Evolutionary conservation across 2,329 filamentous ascomycete genomes (phyloP).

Genomic region (Colletotrichum sp.): DNA sequence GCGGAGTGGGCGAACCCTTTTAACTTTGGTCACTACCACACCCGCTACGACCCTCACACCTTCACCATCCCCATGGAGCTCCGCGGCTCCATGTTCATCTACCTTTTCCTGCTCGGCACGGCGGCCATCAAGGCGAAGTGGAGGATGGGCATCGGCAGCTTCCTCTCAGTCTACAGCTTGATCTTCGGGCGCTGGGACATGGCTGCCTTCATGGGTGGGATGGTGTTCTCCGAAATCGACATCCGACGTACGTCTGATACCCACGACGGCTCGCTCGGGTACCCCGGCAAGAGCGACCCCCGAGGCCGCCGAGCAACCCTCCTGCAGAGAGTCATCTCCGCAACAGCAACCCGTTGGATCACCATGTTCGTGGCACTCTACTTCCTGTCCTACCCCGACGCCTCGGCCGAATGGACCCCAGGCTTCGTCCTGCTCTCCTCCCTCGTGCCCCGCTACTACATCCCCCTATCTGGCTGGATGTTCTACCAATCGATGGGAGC

Average conservation of each 20-base stretch:
- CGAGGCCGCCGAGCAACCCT: constrained; percentile 3
- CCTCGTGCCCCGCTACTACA: constrained; percentile 40
- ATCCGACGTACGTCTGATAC: constrained; percentile 26
- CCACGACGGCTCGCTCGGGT: constrained; percentile 13
- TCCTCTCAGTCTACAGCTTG: constrained; percentile 37
- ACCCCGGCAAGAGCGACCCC: constrained; percentile 14
- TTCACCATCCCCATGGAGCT: constrained; percentile 48
- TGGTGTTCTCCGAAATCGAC: constrained; percentile 40
- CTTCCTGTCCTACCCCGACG: constrained; percentile 44
- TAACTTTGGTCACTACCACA: constrained; percentile 42
- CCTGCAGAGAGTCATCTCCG: constrained; percentile 15
- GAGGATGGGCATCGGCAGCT: constrained; percentile 32
- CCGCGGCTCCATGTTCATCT: constrained; percentile 44
- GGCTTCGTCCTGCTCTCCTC: constrained; percentile 38
- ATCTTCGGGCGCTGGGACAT: constrained; percentile 43
- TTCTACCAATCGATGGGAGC: constrained; percentile 44
- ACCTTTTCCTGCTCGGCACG: constrained; percentile 43
- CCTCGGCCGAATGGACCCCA: constrained; percentile 41
- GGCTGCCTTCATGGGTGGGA: constrained; percentile 41
- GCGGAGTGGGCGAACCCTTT: constrained; percentile 46
- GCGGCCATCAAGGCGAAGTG: constrained; percentile 38
- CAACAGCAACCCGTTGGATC: constrained; percentile 28
- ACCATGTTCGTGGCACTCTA: constrained; percentile 36
- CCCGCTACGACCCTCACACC: constrained; percentile 45
- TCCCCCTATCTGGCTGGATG: constrained; percentile 40